Base-by-base conservation (phyloP, 1,139 yeast species). In the Meyerozyma guilliermondii region DNA sequence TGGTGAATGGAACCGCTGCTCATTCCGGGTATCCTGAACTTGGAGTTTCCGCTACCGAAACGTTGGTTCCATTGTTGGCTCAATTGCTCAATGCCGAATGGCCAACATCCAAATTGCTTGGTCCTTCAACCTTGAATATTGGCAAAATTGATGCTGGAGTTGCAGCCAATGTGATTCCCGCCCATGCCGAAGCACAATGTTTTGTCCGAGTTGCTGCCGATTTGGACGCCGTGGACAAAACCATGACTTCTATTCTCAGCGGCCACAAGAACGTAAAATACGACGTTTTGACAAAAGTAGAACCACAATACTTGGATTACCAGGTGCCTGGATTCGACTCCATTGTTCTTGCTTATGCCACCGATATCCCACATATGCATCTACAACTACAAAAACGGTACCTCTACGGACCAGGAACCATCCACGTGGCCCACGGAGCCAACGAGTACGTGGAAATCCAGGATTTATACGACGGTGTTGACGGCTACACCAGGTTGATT, bases 21-120 rank as follows among this genome's bases (percentile, higher is more conserved):
- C 91, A 83, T 55, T 78, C 84, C 5, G 88, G 88, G 1, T 82
- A 82, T 56, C 91, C 91, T 3, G 76, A 82, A 40, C 65, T 81
- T 35, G 89, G 89, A 2, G 61, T 80, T 41, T 79, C 80, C 41
- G 87, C 89, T 3, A 74, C 78, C 39, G 79, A 76, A 42, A 76
- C 75, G 43, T 55, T 83, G 39, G 62, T 83, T 39, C 77, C 80
- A 18, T 68, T 77, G 2, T 66, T 82, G 57, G 50, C 56, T 44
- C 50, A 61, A 4, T 52, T 68, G 26, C 52, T 63, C 28, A 42
- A 50, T 3, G 52, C 70, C 41, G 64, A 71, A 18, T 71, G 72
- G 53, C 87, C 88, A 9, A 50, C 46, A 1, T 73, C 80, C 29
- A 76, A 74, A 6, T 53, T 76, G 14, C 67, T 83, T 48, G 89